Evolutionary conservation across 2,329 filamentous ascomycete species (phyloP), one percentile per base, ranked within the genome.

Genomic region (Lomentospora prolificans): DNA sequence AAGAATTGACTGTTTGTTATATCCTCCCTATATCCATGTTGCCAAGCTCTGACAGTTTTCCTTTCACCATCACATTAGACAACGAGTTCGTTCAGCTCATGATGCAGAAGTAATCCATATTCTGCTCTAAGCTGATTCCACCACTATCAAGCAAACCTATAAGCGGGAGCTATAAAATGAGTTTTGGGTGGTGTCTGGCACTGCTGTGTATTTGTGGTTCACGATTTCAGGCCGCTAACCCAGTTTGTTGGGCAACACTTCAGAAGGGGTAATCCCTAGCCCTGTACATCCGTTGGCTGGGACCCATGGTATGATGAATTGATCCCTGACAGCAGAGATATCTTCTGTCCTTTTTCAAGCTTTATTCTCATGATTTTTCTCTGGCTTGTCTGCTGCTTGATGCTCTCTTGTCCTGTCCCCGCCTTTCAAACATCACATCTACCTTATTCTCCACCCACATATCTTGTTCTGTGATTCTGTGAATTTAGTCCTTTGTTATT

Each of bases 11-110:
- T 94, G 89, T 92, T 78, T 62, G 85, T 71, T 33, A 44, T 17
- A 51, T 27, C 36, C 27, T 31, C 31, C 19, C 31, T 10, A 24
- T n/a, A 25, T 44, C 19, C 14, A 12, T 17, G 17, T 55, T 54
- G 30, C 46, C 44, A 8, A 6, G 2, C 22, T 17, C 19, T 46
- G n/a, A 2, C 24, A 14, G 24, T 57, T 36, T 58, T 70, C 66
- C n/a, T n/a, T n/a, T 14, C 52, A 17, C n/a, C 14, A 22, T 22
- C 41, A 17, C 51, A 14, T 50, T 64, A 92, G 88, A 92, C 76
- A 92, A 92, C 78, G 89, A 94, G 74, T 94, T 94, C 69, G 89
- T 94, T 65, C 89, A 94, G 76, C 85, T 94, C 69, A 94, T 94
- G 89, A 92, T 94, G 89, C 89, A 94, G 81, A 92, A 92, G 80